Evolutionary conservation across 495 filamentous ascomycete genomes (phyloP).

Genomic region (Pyrenula aspistea): DNA sequence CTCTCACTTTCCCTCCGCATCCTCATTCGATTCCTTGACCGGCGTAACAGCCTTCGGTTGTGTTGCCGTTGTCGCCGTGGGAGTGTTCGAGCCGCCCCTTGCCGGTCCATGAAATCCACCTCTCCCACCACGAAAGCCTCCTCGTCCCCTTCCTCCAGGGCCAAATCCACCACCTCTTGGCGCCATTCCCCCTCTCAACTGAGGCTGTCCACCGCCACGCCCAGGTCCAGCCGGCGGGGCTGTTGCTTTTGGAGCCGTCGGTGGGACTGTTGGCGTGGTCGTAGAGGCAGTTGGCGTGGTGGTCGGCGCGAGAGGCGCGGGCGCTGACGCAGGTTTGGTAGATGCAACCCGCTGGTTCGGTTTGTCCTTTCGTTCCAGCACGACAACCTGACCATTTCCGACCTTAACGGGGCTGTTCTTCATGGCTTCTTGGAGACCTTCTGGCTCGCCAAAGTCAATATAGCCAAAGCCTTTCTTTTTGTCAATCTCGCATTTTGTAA

Average conservation of each 20-base stretch:
- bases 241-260: background rate
- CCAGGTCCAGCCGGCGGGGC: too few relatives aligned
- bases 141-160: background rate
- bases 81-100: background rate
- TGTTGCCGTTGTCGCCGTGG: background rate
- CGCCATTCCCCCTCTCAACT: background rate
- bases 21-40: background rate
- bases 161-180: background rate
- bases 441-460: conserved; percentile 65
- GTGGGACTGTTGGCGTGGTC: conserved; percentile 20
- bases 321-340: conserved; percentile 10
- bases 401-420: conserved; percentile 67
- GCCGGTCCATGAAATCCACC: background rate
- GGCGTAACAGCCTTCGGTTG: background rate
- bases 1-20: background rate
- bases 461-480: conserved; percentile 89
- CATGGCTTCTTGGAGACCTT: conserved; percentile 64
- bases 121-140: background rate
- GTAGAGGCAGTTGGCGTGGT: conserved; percentile 26
- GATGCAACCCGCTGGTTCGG: conserved; percentile 1
- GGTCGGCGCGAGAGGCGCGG: conserved; percentile 16
- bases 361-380: conserved; percentile 61
- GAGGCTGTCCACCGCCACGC: too few relatives aligned
- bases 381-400: conserved; percentile 74
- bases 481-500: conserved; percentile 76